Percentiles rank a stretch among this genome's conserved stretches.
phyloP scores from a whole-genome alignment of 1,284 basidiomycete genomes.

The Kalmanozyma brasiliensis region DNA sequence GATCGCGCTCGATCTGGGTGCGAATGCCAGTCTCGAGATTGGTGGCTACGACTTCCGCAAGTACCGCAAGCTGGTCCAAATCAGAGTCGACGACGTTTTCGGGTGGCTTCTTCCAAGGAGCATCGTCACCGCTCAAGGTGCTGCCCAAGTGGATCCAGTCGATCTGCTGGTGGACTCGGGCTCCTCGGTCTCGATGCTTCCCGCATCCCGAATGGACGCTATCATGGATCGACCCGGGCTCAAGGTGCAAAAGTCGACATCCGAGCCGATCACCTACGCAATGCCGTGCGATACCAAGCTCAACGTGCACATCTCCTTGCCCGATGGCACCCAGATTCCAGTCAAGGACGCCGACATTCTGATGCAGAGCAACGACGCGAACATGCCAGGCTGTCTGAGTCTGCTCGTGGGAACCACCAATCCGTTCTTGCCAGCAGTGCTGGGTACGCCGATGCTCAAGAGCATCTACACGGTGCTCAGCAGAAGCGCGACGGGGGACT shows the following conservation, averaged over 20 bases:
- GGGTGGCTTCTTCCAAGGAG: conserved; percentile 24
- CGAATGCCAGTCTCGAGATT: conserved; percentile 18
- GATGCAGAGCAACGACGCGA: conserved; percentile 43
- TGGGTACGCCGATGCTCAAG: conserved; percentile 34
- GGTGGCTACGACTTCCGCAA: conserved; percentile 30
- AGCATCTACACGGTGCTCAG: conserved; percentile 35
- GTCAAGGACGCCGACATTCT: conserved; percentile 29
- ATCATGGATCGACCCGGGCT: conserved; percentile 34
- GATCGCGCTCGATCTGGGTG: conserved; percentile 23
- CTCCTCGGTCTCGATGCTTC: conserved; percentile 37
- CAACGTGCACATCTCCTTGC: conserved; percentile 19
- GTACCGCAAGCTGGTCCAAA: conserved; percentile 21
- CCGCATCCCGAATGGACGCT: conserved; percentile 18
- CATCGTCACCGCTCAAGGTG: conserved; percentile 15
- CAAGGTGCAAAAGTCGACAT: conserved; percentile 12
- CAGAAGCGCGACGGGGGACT: conserved; percentile 16
- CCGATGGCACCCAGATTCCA: conserved; percentile 21
- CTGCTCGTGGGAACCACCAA: conserved; percentile 33
- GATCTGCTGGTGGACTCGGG: conserved; percentile 37
- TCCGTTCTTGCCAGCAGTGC: conserved; percentile 30
- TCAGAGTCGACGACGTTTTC: conserved; percentile 15
- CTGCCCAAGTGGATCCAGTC: conserved; percentile 1
- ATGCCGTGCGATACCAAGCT: conserved; percentile 39
- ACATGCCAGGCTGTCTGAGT: conserved; percentile 34
- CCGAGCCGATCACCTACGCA: conserved; percentile 35